A percentile compares a stretch with the other conserved stretches of the same genome.
phyloP scores from a whole-genome alignment of 495 filamentous ascomycete species.

The Penicillium maclennaniae region DNA sequence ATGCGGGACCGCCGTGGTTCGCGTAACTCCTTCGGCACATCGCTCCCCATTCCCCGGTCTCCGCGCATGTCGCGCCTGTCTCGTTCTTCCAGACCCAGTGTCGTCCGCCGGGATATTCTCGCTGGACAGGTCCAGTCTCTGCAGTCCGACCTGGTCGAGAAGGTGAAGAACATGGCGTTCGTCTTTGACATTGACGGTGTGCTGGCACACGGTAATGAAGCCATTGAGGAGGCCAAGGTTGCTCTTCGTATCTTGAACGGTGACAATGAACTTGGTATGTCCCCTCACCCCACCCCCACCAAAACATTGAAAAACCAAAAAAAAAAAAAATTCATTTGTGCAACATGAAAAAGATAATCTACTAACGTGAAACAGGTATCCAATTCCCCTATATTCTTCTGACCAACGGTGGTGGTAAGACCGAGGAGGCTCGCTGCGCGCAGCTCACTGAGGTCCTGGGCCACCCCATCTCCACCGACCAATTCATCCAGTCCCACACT shows the following conservation, averaged over 20 bases:
- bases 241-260: conserved; percentile 82
- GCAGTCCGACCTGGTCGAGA: conserved; percentile 59
- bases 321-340: no score
- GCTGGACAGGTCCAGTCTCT: conserved; percentile 70
- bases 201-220: conserved; percentile 70
- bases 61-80: conserved; percentile 63
- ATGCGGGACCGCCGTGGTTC: conserved; percentile 63
- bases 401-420: conserved; percentile 22
- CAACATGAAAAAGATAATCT: not conserved
- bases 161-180: conserved; percentile 71
- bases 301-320: no score
- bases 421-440: conserved; percentile 74
- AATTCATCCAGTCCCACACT: conserved; percentile 93
- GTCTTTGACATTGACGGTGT: conserved; percentile 94
- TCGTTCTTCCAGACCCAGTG: conserved; percentile 36
- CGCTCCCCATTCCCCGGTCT: conserved; percentile 70
- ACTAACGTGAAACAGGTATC: conserved; percentile 39
- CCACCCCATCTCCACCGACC: conserved; percentile 68
- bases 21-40: conserved; percentile 74
- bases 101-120: conserved; percentile 62
- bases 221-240: conserved; percentile 76
- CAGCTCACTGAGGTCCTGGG: conserved; percentile 75
- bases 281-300: no score
- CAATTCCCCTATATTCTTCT: not conserved
- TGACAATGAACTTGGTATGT: conserved; percentile 66